phyloP scores from a whole-genome alignment of 2,329 filamentous ascomycete species.

The Claviceps sp. region DNA sequence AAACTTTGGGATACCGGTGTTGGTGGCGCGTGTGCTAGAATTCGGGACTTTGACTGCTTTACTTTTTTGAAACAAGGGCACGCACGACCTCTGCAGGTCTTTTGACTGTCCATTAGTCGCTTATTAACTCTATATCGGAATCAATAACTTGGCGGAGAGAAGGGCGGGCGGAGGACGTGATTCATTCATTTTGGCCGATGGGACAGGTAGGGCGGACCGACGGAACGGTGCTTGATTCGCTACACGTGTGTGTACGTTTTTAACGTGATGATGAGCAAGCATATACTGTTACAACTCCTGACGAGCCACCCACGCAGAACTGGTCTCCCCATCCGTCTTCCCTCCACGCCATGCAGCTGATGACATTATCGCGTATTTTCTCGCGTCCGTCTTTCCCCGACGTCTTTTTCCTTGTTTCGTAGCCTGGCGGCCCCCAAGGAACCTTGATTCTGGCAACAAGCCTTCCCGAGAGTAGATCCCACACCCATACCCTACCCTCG shows the following conservation, averaged over 20 bases:
- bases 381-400: conserved; percentile 47
- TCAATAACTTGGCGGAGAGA: conserved; percentile 4
- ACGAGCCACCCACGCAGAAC: conserved; percentile 52
- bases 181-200: no score
- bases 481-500: conserved; percentile 58
- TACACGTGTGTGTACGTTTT: conserved; percentile 3
- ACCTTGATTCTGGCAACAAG: conserved; percentile 47
- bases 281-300: conserved; percentile 52
- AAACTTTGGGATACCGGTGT: conserved; percentile 3
- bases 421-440: conserved; percentile 41
- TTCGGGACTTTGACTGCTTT: not conserved
- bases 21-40: conserved; percentile 4
- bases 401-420: conserved; percentile 34
- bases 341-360: conserved; percentile 50
- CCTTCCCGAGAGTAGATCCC: conserved; percentile 70
- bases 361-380: conserved; percentile 44
- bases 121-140: conserved; percentile 1
- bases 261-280: conserved; percentile 21
- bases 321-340: conserved; percentile 49
- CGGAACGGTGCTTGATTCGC: not conserved
- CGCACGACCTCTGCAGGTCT: not conserved
- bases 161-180: not conserved
- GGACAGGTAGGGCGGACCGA: no score
- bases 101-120: not conserved
- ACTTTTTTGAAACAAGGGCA: not conserved